Conservation (phyloP, 345 rosid species). For the Garcia nutans region DNA sequence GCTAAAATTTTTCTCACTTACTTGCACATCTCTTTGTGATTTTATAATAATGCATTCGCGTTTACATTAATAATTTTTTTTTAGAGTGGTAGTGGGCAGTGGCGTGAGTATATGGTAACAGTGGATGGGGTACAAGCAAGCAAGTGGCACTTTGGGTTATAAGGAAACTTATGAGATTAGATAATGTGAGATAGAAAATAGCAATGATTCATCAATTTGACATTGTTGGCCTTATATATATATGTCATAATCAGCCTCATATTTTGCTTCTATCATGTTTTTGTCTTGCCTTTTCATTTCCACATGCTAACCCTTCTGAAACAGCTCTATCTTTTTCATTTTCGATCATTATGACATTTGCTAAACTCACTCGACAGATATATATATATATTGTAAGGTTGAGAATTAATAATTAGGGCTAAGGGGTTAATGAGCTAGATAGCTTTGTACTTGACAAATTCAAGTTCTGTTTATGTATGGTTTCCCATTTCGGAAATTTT, state of each 20-base stretch:
- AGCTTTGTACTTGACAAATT: background rate
- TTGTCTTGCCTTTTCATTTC: slow-evolving; percentile 20
- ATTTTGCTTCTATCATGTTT: slow-evolving; percentile 15
- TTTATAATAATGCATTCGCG: no score
- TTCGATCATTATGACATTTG: no score
- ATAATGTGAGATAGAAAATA: background rate
- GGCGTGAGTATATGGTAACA: no score
- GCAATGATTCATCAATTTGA: background rate
- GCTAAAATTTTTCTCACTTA: no score
- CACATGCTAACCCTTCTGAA: slow-evolving; percentile 25
- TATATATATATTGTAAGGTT: no score
- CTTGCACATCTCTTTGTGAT: no score
- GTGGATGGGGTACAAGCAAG: background rate
- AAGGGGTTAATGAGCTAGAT: no score
- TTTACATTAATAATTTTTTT: no score
- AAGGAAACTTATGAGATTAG: background rate
- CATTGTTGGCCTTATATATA: background rate
- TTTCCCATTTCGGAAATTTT: background rate
- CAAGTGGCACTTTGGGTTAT: background rate
- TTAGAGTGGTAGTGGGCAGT: no score
- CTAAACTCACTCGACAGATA: no score
- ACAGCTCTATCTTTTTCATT: no score
- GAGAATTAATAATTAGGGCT: no score
- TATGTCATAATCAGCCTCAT: slow-evolving; percentile 30
- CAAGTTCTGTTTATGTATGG: background rate